Base-by-base conservation (phyloP, 306 rosid genomes). In the Quercus wislizeni region DNA sequence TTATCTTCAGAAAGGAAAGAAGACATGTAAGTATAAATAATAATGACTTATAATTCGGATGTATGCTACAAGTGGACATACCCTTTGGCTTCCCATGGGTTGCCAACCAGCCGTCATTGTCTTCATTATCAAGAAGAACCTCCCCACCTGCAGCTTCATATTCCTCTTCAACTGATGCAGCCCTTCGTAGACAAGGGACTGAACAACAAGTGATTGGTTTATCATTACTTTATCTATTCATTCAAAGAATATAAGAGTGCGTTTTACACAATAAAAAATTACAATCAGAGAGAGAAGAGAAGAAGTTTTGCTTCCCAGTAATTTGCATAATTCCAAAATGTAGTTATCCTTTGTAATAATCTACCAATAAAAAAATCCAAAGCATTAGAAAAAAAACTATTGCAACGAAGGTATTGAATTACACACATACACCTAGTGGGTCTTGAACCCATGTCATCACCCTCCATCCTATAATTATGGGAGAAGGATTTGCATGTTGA, bases 71-170 rank as follows among this genome's bases (percentile, higher is more conserved):
- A 41, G 75, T 28, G 79, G 69, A 69, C 55, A 17, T 64, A 90
- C 97, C 98, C 84, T 90, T 95, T 25, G 99, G 99, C 86, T 88
- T 91, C 75, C 99, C 97, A 49, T 95, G 99, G 67, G 98, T 92
- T 71, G 99, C 99, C 84, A 95, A 80, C 99, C 99, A 95, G 52
- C 99, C 99, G 82, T 95, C 97, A 76, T 89, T 87, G 71, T 94
- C 99, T 83, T 92, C 99, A 70, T 90, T 87, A 76, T 95, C 99
- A 75, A 95, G 87, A 71, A 95, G 88, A 87, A 95, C 92, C 84
- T 92, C 99, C 74, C 89, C 93, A 61, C 99, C 99, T 6, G 98
- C 87, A 75, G 99, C 99, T 88, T 95, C 99, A 63, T 95, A 95
- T 76, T 95, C 99, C 86, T 93, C 99, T 87, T 91, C 98, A 51